Base-by-base conservation (phyloP, 805 yeast species). In the Kazachstania bromeliacearum region DNA sequence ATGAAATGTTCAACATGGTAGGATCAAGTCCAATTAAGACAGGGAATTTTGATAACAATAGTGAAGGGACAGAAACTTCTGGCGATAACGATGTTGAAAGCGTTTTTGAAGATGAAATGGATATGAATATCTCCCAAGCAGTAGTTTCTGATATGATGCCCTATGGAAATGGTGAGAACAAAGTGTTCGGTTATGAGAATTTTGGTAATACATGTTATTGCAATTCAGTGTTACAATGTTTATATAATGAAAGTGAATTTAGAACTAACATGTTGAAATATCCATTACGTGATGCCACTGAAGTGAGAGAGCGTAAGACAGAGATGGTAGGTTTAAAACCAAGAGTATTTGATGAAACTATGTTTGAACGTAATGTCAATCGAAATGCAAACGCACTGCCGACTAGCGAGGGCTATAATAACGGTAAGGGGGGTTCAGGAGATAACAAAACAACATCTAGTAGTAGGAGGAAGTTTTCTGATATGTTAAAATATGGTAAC, bases 121-220 rank as follows among this genome's bases (percentile, higher is more conserved):
- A n/a, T n/a, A n/a, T n/a, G n/a, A n/a, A n/a, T n/a, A n/a, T n/a
- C n/a, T n/a, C n/a, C n/a, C n/a, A n/a, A n/a, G n/a, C 26, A n/a
- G n/a, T 10, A 23, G 26, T 23, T 2, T 17, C 40, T 17, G 38
- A 34, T 2, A 16, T 22, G 16, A 35, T 64, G 41, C 79, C 79
- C 7, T 76, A 58, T 51, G 88, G 85, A 5, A 79, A 76, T 53
- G 89, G 88, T 1, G 63, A 77, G 6, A 65, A 72, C 40, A 82
- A 80, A 53, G 70, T 82, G 10, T 82, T 73, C 54, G 94, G 94
- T 1, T 73, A 81, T 71, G 92, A 82, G 53, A 82, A 82, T 53
- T 81, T 81, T 48, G 94, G 94, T 2, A 79, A 87, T 54, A 87
- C 96, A 0, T 92, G 97, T 61, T 89, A 89, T 62, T 84, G 95